Percentiles rank a stretch among this genome's conserved stretches.
These are phyloP conservation scores for Niveomyces coronatus DNA, from an alignment of 2,329 filamentous ascomycete species.

Conservation along the genomic window DNA sequence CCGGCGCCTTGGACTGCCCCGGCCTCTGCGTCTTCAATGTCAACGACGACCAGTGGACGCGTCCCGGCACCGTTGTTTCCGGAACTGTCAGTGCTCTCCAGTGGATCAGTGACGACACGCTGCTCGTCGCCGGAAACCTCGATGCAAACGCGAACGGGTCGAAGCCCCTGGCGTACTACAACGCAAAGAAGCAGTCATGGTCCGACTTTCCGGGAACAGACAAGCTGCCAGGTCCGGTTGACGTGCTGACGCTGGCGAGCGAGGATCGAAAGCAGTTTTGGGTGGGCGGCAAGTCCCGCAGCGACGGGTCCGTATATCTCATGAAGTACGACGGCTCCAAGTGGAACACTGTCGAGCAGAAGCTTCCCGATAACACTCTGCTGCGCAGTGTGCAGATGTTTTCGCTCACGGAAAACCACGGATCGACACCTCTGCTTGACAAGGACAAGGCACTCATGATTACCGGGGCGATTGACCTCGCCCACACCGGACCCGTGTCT, in stretches of 20 bases:
- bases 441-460: conserved; percentile 65
- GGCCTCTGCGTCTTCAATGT: conserved; percentile 73
- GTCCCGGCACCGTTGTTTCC: conserved; percentile 60
- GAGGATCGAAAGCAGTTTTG: conserved; percentile 65
- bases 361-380: conserved; percentile 53
- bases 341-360: conserved; percentile 56
- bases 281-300: conserved; percentile 59
- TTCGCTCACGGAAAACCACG: conserved; percentile 58
- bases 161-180: conserved; percentile 63
- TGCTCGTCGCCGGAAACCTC: conserved; percentile 72
- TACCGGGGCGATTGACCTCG: conserved; percentile 71
- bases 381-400: conserved; percentile 79
- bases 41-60: conserved; percentile 63
- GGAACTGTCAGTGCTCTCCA: conserved; percentile 63
- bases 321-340: conserved; percentile 69
- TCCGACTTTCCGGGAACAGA: conserved; percentile 49
- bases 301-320: conserved; percentile 62
- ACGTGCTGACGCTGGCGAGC: conserved; percentile 64
- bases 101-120: conserved; percentile 62
- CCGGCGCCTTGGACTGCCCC: conserved; percentile 73
- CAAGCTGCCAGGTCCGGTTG: conserved; percentile 69
- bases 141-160: conserved; percentile 50
- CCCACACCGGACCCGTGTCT: conserved; percentile 69
- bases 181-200: conserved; percentile 59
- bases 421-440: conserved; percentile 50